Conservation (phyloP, 495 filamentous ascomycete genomes). For the Cercophora newfieldiana region DNA sequence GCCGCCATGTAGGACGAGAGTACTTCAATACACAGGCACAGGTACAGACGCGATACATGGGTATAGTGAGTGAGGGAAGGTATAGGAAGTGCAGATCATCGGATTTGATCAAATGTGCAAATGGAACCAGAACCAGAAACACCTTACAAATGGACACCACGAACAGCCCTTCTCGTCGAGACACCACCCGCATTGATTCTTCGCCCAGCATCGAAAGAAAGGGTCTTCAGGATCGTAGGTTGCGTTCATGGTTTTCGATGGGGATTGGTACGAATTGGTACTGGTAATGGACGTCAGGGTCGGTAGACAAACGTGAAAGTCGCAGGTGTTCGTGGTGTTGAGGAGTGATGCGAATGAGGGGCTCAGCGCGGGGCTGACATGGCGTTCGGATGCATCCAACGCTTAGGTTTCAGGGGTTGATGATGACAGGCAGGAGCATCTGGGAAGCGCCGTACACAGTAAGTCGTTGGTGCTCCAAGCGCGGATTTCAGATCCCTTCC, state of each 20-base stretch:
- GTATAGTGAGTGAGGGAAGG: too few species aligned
- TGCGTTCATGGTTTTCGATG: neutral
- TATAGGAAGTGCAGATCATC: too few species aligned
- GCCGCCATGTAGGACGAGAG: neutral
- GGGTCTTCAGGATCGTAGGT: conserved; percentile 26
- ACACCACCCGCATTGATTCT: conserved; percentile 47
- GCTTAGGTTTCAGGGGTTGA: neutral
- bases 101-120: too few species aligned
- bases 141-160: conserved; percentile 54
- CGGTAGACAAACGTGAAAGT: neutral
- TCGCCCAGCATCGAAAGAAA: conserved; percentile 47
- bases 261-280: neutral
- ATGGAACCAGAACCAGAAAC: too few species aligned
- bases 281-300: neutral
- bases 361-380: neutral
- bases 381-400: neutral
- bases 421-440: neutral
- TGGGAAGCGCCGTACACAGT: too few species aligned
- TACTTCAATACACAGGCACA: too few species aligned
- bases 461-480: too few species aligned
- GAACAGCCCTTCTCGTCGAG: conserved; percentile 42
- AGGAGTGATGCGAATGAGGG: neutral
- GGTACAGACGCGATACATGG: too few species aligned
- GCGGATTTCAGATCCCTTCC: too few species aligned
- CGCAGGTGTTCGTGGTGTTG: neutral